These are phyloP conservation scores for Fraxinus anomala DNA, from an alignment of 257 asterid species.

Conservation along the genomic window DNA sequence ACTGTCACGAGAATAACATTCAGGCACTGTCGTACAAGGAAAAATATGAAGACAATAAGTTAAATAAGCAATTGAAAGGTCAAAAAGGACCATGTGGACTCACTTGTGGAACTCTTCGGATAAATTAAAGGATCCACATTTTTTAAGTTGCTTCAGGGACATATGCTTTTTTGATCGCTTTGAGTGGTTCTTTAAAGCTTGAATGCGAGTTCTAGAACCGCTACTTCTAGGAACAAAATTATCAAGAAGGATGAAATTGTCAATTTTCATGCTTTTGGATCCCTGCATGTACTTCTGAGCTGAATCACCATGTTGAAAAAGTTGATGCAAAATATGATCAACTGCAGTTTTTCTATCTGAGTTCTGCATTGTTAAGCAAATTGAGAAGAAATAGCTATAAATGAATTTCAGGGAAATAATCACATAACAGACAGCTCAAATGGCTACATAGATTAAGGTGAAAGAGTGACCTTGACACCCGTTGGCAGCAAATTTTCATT, in stretches of 20 bases:
- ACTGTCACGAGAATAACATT: conserved; percentile 7
- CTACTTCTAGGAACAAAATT: conserved; percentile 59
- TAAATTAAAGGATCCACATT: conserved; percentile 58
- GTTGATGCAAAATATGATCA: conserved; percentile 64
- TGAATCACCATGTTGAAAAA: conserved; percentile 78
- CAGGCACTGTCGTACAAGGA: background rate
- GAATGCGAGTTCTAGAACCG: conserved; percentile 32
- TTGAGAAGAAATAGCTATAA: conserved; percentile 9
- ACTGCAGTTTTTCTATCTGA: conserved; percentile 45
- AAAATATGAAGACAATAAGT: background rate
- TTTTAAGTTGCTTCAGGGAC: conserved; percentile 74
- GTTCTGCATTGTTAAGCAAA: conserved; percentile 38
- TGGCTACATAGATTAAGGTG: conserved; percentile 22
- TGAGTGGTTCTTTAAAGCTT: conserved; percentile 45
- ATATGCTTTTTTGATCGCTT: conserved; percentile 77
- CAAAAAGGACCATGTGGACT: conserved; percentile 34
- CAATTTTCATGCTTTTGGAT: conserved; percentile 68
- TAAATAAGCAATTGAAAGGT: background rate
- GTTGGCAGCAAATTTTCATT: conserved; percentile 57
- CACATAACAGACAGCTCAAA: conserved; percentile 6
- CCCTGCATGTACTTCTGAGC: conserved; percentile 81
- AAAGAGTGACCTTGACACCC: conserved; percentile 51
- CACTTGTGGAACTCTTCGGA: conserved; percentile 68
- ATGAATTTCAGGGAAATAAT: conserved; percentile 3
- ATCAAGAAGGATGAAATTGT: conserved; percentile 82